These are phyloP conservation scores for Aphanomyces stellatus DNA, from an alignment of 352 stramenopile species.

Conservation along the genomic window DNA sequence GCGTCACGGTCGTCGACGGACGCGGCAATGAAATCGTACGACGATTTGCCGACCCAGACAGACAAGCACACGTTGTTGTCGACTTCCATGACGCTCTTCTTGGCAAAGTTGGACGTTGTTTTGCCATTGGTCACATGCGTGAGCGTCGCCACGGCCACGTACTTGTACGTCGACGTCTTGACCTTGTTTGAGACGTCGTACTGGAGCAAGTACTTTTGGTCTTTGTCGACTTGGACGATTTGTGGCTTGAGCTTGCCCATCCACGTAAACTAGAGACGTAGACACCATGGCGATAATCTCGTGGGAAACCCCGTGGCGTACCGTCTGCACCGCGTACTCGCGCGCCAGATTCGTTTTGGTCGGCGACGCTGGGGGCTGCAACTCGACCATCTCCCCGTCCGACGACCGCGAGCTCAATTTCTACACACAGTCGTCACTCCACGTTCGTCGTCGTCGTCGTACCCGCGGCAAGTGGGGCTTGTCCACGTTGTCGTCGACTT, in stretches of 20 bases:
- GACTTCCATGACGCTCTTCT: neutral
- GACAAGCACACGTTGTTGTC: slow-evolving; percentile 7
- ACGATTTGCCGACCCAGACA: neutral
- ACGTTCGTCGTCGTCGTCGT: neutral
- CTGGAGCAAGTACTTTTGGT: slow-evolving; percentile 8
- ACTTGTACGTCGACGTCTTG: neutral
- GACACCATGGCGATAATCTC: too few relatives aligned
- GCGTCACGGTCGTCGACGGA: slow-evolving; percentile 4
- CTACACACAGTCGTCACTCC: neutral
- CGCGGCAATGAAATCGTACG: slow-evolving; percentile 2
- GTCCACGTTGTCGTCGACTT: neutral
- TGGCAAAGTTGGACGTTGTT: neutral
- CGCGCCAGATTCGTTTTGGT: too few relatives aligned
- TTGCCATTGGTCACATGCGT: slow-evolving; percentile 7
- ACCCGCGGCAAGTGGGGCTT: neutral
- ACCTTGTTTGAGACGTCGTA: neutral
- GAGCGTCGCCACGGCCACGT: neutral
- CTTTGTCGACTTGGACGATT: neutral
- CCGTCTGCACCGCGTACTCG: slow-evolving; percentile 3
- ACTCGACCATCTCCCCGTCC: neutral
- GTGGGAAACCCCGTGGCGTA: neutral
- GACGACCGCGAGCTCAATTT: neutral
- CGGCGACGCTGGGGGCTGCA: neutral
- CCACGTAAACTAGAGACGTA: slow-evolving; percentile 17
- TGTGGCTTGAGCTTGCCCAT: slow-evolving; percentile 7